Conservation (phyloP, 2,329 filamentous ascomycete genomes). For the Fonsecaea erecta region DNA sequence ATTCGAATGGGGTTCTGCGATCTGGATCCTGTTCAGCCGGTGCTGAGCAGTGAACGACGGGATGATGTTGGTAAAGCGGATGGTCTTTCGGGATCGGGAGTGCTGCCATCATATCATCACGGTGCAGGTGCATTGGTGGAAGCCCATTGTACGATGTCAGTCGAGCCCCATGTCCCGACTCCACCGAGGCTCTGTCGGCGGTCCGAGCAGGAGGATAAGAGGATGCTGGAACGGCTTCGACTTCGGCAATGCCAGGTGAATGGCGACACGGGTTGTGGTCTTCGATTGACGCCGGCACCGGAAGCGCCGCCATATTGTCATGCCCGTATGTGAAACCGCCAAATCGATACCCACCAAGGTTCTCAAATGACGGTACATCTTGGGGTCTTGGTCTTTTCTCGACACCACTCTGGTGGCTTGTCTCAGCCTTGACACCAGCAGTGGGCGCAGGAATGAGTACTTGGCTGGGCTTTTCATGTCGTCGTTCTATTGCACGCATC, state of each 20-base stretch:
- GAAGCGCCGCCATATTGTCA: constrained; percentile 16
- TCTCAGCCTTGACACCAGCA: not conserved
- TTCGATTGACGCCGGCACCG: not conserved
- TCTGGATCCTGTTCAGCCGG: not conserved
- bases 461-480: not conserved
- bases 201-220: not conserved
- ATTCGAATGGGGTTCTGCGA: not conserved
- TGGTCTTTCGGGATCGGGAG: constrained; percentile 16
- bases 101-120: constrained; percentile 8
- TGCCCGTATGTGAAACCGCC: constrained; percentile 9
- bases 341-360: constrained; percentile 13
- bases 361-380: constrained; percentile 4
- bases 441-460: not conserved
- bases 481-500: not conserved
- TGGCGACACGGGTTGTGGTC: not conserved
- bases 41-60: not conserved
- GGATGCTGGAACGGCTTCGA: not conserved
- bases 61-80: constrained; percentile 8
- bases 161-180: not conserved
- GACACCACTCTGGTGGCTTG: not conserved
- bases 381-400: not conserved
- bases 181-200: not conserved
- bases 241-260: not conserved
- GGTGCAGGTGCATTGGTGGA: not conserved
- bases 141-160: constrained; percentile 7